Conservation (phyloP, 129 eudicot genomes). For the Oenanthe sinensis region DNA sequence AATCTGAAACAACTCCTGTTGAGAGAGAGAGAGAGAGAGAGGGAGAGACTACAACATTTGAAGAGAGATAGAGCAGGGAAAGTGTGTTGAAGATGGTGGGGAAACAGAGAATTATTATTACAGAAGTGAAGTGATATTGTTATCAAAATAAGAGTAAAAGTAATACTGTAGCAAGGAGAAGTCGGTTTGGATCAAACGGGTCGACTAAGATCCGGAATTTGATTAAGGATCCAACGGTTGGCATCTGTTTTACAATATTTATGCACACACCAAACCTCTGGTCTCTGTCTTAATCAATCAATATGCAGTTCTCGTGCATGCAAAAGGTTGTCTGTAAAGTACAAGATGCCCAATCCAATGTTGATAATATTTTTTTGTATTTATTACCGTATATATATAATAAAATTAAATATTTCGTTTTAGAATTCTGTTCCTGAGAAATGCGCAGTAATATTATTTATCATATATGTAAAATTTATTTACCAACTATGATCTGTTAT, state of each 20-base stretch:
- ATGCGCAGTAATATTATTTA: no score
- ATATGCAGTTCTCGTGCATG: neutral
- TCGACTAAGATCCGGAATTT: neutral
- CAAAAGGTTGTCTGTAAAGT: neutral
- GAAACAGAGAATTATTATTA: neutral
- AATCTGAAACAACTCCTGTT: neutral
- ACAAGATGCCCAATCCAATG: neutral
- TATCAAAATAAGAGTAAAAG: no score
- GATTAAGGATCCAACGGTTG: neutral
- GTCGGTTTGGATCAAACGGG: conserved; percentile 4
- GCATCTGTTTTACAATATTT: neutral
- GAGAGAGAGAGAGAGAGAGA: neutral
- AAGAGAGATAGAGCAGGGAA: neutral
- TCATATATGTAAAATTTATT: no score
- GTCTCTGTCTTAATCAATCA: neutral
- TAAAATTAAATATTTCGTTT: neutral
- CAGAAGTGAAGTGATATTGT: neutral
- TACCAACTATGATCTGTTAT: no score
- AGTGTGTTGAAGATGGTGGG: neutral
- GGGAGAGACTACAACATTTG: neutral
- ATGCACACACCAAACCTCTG: neutral
- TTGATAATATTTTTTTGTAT: neutral
- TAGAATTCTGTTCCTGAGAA: neutral
- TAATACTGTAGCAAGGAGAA: neutral
- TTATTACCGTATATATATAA: no score